Evolutionary conservation across 108 stramenopile species (phyloP), one percentile per base, ranked within the genome.

Genomic region (Pseudonitzschia multiseries): DNA sequence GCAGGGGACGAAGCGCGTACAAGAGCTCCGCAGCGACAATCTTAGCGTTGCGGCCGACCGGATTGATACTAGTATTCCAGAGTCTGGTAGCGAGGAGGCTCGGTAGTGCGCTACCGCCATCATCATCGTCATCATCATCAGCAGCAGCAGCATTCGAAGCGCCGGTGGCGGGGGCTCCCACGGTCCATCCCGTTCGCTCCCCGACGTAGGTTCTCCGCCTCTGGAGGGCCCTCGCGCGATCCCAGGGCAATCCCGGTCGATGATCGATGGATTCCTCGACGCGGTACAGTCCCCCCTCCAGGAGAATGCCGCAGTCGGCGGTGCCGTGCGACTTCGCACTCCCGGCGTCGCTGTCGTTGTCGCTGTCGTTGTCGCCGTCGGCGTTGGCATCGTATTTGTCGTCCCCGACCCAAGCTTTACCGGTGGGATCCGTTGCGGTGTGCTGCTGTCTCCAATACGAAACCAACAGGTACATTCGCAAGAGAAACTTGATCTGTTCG

Each of bases 401-500:
- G n/a, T n/a, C n/a, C n/a, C n/a, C n/a, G n/a, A n/a, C n/a, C n/a
- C n/a, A n/a, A n/a, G n/a, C n/a, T n/a, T n/a, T n/a, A n/a, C n/a
- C 36, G 6, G 20, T 28, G 6, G 21, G 21, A 0, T 44, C 22
- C 0, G 24, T 20, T 26, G 1, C 21, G 4, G 5, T 8, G 40
- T 26, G 20, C 36, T 75, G 22, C 57, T 83, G 78, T 50, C 44
- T 71, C 82, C 82, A 83, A 68, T 83, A 83, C 17, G 74, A 69
- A 40, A 43, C 70, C 52, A 83, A 5, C 52, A 79, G 56, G 27
- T 66, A 71, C 59, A 79, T 27, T 65, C 82, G 56, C 27, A 83
- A 41, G 14, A 61, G 41, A 74, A 83, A 83, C 57, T 83, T 83
- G 66, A 64, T 22, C 66, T 69, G 78, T 70, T 83, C 82, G 41